Base-by-base conservation (phyloP, 106 monocot genomes). In the Cymbidium sinense region DNA sequence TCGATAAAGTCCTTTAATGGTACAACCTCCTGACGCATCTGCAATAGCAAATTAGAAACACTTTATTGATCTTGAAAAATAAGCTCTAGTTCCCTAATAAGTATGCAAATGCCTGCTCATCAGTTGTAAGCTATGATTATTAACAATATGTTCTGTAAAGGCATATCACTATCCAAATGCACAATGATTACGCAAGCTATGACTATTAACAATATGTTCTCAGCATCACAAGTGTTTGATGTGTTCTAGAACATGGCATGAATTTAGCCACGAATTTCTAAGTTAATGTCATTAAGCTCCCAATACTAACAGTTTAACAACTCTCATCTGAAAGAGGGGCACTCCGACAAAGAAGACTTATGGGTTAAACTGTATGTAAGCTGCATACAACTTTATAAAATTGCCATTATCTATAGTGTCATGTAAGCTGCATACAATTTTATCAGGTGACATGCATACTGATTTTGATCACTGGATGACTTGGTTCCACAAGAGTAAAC, bases 1-100 rank as follows among this genome's bases (percentile, higher is more conserved):
- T 88, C 91, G 73, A 96, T 70, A 41, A 96, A 76, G 71, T 71
- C 64, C 43, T 86, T 79, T 44, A 91, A 31, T 34, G 82, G 77
- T 28, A 11, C 83, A 29, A 83, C 70, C 78, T 74, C 91, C 78
- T 79, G 80, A 62, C 64, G 84, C 74, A 91, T 72, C 96, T 96
- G 84, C 58, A 80, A 72, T 31, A 15, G 70, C 62, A 52, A 34
- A 82, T 67, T 67, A 28, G 28, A 74, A 29, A 50, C 7, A 27
- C 29, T 67, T 35, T 36, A 70, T 9, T 21, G 37, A 33, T 13
- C 77, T 37, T 73, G 19, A 30, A 50, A 33, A n/a, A 35, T 31
- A 74, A 44, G 43, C n/a, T n/a, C 44, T 5, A 71, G 3, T 71
- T 39, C 8, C 21, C n/a, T n/a, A 71, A 9, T 35, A 17, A 34